These are phyloP conservation scores for Helianthus annuus DNA, from an alignment of 129 eudicot genomes.

Conservation along the genomic window HanXRQr2.0-SUNRISE NC_035447.2:22553721-22554220, in stretches of 20 bases:
- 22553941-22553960: neutral
- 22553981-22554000: slow-evolving; percentile 31
- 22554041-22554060: slow-evolving; percentile 61
- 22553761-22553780: too few relatives aligned
- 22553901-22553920: too few relatives aligned
- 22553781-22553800: too few relatives aligned
- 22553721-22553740: too few relatives aligned
- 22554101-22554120: too few relatives aligned
- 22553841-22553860: neutral
- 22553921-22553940: neutral
- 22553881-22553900: too few relatives aligned
- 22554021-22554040: slow-evolving; percentile 54
- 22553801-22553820: slow-evolving; percentile 16
- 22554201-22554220: too few relatives aligned
- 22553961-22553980: neutral
- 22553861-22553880: neutral
- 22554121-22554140: too few relatives aligned
- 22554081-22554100: slow-evolving; percentile 31
- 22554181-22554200: too few relatives aligned
- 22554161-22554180: too few relatives aligned
- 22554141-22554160: too few relatives aligned
- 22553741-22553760: slow-evolving; percentile 11
- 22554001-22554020: slow-evolving; percentile 57
- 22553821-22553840: slow-evolving; percentile 3
- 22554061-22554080: slow-evolving; percentile 38